A percentile compares a stretch with the other conserved stretches of the same genome.
Conservation (phyloP, 495 filamentous ascomycete genomes). For the Podospora didyma region DNA sequence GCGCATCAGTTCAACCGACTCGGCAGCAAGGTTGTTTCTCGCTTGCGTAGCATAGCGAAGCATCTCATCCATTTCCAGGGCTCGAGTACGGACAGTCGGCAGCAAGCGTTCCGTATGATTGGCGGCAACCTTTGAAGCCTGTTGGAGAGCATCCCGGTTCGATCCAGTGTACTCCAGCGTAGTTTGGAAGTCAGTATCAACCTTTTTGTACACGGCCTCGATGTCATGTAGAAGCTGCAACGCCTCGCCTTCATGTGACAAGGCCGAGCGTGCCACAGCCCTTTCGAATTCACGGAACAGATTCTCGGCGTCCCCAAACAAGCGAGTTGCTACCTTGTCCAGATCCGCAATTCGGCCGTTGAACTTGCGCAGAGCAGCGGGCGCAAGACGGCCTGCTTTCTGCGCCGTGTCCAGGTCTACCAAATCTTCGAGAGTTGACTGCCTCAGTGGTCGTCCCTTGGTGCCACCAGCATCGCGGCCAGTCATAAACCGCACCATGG, state of each 20-base stretch:
- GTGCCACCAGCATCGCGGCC: conserved; percentile 39
- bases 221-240: conserved; percentile 73
- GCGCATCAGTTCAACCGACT: conserved; percentile 69
- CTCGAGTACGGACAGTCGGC: conserved; percentile 70
- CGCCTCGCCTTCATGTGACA: conserved; percentile 38
- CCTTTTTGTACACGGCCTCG: conserved; percentile 76
- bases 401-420: conserved; percentile 63
- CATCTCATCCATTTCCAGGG: conserved; percentile 70
- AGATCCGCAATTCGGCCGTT: conserved; percentile 42
- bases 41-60: conserved; percentile 60
- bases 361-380: conserved; percentile 42
- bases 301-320: conserved; percentile 43
- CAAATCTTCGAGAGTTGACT: conserved; percentile 63
- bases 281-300: conserved; percentile 47
- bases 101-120: conserved; percentile 82
- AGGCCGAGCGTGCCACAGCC: conserved; percentile 39
- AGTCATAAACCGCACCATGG: conserved; percentile 53
- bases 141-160: conserved; percentile 67
- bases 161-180: conserved; percentile 64
- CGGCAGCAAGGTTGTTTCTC: conserved; percentile 54
- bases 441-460: conserved; percentile 32
- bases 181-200: conserved; percentile 81
- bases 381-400: conserved; percentile 54
- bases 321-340: conserved; percentile 39
- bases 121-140: conserved; percentile 81